A percentile compares a stretch with the other conserved stretches of the same genome.
Evolutionary conservation across 192 early-diverging fungal genomes (phyloP).

Genomic region (Coemansia nantahalensis): DNA sequence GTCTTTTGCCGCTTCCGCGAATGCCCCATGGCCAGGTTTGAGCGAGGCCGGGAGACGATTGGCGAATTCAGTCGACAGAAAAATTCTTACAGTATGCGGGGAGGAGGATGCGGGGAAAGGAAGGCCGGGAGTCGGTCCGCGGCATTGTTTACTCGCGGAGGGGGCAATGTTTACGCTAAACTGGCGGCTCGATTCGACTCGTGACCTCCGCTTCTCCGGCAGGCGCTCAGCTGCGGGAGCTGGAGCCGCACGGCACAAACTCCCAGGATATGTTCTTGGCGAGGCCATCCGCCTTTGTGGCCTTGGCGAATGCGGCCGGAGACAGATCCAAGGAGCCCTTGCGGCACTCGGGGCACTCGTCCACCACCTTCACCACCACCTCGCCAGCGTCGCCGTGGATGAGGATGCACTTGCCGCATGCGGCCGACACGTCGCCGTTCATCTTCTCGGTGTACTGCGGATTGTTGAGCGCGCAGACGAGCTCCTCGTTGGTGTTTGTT

Average conservation of each 20-base stretch:
- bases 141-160: no score
- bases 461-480: slow-evolving; percentile 46
- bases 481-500: slow-evolving; percentile 12
- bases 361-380: slow-evolving; percentile 53
- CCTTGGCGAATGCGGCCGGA: slow-evolving; percentile 44
- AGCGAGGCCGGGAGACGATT: no score
- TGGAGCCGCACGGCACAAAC: background rate
- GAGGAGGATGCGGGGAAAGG: no score
- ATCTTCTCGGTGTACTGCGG: slow-evolving; percentile 48
- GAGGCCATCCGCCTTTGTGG: slow-evolving; percentile 20
- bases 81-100: no score
- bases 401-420: slow-evolving; percentile 19
- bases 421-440: background rate
- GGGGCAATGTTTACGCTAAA: no score
- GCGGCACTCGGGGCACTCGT: slow-evolving; percentile 53
- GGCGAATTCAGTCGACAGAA: no score
- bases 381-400: slow-evolving; percentile 52
- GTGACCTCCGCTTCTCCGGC: no score
- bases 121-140: no score
- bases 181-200: no score
- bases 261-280: slow-evolving; percentile 1
- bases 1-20: slow-evolving; percentile 1
- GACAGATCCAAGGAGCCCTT: slow-evolving; percentile 50
- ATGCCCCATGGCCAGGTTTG: slow-evolving; percentile 42
- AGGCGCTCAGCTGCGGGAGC: background rate